These are phyloP conservation scores for Aquilaria sinensis DNA, from an alignment of 345 rosid species.

Conservation along the genomic window DNA sequence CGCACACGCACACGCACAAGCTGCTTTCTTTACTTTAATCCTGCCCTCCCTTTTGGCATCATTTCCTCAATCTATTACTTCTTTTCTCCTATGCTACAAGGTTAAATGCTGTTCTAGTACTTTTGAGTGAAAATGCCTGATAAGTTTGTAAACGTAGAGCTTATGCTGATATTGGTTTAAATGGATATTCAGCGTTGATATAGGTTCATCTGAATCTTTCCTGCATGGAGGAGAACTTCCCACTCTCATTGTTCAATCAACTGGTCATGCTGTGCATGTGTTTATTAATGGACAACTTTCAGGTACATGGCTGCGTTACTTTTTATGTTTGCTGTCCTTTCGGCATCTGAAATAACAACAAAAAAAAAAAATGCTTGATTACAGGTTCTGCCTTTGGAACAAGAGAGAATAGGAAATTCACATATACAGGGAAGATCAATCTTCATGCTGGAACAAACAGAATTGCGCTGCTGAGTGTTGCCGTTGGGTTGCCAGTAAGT, in stretches of 20 bases:
- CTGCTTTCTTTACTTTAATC: too few species aligned
- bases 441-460: conserved; percentile 67
- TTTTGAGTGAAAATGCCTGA: background rate
- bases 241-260: conserved; percentile 69
- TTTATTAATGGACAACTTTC: conserved; percentile 79
- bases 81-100: background rate
- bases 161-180: conserved; percentile 4
- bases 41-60: too few species aligned
- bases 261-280: conserved; percentile 84
- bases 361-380: background rate
- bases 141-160: background rate
- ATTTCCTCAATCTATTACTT: background rate
- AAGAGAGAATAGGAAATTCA: conserved; percentile 61
- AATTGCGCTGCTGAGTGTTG: conserved; percentile 81
- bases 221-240: conserved; percentile 82
- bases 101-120: background rate
- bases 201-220: conserved; percentile 65
- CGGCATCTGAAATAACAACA: background rate
- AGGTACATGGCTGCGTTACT: conserved; percentile 30
- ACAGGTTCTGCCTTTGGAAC: conserved; percentile 86
- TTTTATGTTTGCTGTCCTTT: conserved; percentile 1
- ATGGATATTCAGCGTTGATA: conserved; percentile 51
- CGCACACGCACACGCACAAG: too few species aligned
- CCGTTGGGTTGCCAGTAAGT: conserved; percentile 86
- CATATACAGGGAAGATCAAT: conserved; percentile 65